These are phyloP conservation scores for Xylaria sp. DNA, from an alignment of 2,329 filamentous ascomycete species.

Conservation along the genomic window DNA sequence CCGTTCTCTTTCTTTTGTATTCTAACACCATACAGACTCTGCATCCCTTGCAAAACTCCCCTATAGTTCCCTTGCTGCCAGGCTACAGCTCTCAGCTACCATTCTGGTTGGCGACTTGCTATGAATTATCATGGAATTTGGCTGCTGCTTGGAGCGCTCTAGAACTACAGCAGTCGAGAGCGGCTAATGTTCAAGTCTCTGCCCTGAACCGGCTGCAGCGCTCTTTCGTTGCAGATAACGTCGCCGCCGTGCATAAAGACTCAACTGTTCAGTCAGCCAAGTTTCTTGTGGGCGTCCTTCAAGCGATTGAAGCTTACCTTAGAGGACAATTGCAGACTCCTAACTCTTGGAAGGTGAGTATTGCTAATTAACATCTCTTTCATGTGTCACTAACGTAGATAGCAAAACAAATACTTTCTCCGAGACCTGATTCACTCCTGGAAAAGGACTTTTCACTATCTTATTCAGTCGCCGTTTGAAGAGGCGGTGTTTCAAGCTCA, in stretches of 20 bases:
- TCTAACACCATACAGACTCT: conserved; percentile 63
- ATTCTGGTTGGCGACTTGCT: conserved; percentile 63
- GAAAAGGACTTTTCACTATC: conserved; percentile 63
- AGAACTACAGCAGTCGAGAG: conserved; percentile 55
- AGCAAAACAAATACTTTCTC: conserved; percentile 52
- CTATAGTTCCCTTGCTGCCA: conserved; percentile 60
- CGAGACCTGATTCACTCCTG: conserved; percentile 63
- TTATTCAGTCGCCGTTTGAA: conserved; percentile 62
- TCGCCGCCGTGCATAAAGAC: conserved; percentile 68
- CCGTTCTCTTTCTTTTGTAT: conserved; percentile 33
- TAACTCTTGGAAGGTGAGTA: conserved; percentile 50
- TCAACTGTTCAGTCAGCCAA: conserved; percentile 65
- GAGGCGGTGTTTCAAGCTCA: conserved; percentile 74
- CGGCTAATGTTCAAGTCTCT: conserved; percentile 61
- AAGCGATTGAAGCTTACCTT: conserved; percentile 58
- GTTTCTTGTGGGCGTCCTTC: conserved; percentile 61
- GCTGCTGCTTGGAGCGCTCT: conserved; percentile 56
- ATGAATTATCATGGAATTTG: conserved; percentile 62
- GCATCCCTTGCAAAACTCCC: conserved; percentile 69
- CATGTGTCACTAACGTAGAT: conserved; percentile 27
- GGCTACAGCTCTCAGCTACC: conserved; percentile 50
- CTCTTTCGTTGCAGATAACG: conserved; percentile 64
- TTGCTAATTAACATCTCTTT: background rate
- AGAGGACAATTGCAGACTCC: conserved; percentile 45
- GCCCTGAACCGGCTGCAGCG: conserved; percentile 70